Evolutionary conservation across 352 stramenopile genomes (phyloP).

Genomic region (Globisporangium spinosum): DNA sequence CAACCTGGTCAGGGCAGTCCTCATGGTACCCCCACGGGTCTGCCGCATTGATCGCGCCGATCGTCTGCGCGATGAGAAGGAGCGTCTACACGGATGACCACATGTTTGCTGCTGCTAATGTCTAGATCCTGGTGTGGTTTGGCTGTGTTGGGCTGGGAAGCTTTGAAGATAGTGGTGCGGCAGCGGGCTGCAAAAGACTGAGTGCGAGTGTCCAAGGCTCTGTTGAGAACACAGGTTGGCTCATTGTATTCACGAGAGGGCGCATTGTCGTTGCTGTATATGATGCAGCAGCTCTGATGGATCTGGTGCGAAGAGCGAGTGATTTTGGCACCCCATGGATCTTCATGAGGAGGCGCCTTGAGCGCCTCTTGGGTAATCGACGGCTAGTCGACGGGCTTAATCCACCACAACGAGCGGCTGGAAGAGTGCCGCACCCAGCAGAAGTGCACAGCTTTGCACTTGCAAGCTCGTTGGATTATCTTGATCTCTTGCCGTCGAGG

Average conservation of each 20-base stretch:
- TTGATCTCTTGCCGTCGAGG: background rate
- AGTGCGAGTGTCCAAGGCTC: background rate
- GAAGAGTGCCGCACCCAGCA: background rate
- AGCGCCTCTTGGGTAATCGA: background rate
- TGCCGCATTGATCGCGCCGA: conserved; percentile 20
- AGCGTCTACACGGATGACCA: conserved; percentile 13
- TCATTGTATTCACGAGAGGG: background rate
- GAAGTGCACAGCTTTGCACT: background rate
- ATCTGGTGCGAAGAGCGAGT: background rate
- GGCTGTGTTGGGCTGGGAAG: background rate
- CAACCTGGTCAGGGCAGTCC: conserved; percentile 26
- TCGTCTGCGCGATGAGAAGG: conserved; percentile 21
- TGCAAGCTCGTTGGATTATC: background rate
- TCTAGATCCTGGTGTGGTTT: background rate
- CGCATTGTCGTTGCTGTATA: background rate
- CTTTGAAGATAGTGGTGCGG: background rate
- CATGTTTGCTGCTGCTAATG: background rate
- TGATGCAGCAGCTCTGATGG: background rate
- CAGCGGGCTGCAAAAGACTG: background rate
- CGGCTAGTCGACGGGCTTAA: background rate
- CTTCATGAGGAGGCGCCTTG: background rate
- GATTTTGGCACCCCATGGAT: background rate
- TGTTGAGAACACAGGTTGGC: background rate
- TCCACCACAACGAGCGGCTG: background rate
- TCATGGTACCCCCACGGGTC: conserved; percentile 53